Evolutionary conservation across 345 rosid genomes (phyloP), one percentile per base, ranked within the genome.

Genomic region (Melastoma malabathricum): DNA sequence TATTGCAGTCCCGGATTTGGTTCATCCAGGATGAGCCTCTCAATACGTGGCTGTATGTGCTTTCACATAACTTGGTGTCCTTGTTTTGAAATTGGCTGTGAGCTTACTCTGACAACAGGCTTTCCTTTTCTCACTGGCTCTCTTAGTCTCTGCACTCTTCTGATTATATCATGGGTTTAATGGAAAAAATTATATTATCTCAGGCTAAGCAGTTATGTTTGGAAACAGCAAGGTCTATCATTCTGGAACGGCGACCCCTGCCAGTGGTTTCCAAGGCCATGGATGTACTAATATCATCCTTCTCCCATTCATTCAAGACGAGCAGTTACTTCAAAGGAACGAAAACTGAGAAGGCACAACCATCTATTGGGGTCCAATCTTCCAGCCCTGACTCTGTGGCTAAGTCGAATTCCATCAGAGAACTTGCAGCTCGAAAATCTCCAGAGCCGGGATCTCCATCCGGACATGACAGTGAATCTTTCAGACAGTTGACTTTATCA

Each of bases 201-300:
- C 82, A 93, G 99, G 89, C 92, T 46, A 93, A 93, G 66, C 86
- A 83, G 65, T 62, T 93, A 59, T 81, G 90, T 71, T 70, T 93
- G 80, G 77, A 72, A 58, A 78, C 80, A 57, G 73, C 80, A 47
- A 78, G 76, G 50, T 74, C 83, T 60, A 62, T 75, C 53, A 85
- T 93, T 63, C 75, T 93, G 63, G 99, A 93, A 63, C 79, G 89
- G 59, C 75, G 94, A 73, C 95, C 97, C 46, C 79, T 87, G 47
- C 46, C 81, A 54, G 61, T 78, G 76, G 85, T 93, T 72, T 64
- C 92, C 41, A 83, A 60, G 72, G 86, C 84, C 61, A 71, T 85
- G 57, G 92, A 88, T 72, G 85, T 81, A 13, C 62, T 93, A 51
- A 83, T 88, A 64, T 59, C 73, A 55, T 83, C 95, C 39, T 93